These are phyloP conservation scores for Epithemia pelagica DNA, from an alignment of 108 stramenopile genomes.

Conservation along the genomic window DNA sequence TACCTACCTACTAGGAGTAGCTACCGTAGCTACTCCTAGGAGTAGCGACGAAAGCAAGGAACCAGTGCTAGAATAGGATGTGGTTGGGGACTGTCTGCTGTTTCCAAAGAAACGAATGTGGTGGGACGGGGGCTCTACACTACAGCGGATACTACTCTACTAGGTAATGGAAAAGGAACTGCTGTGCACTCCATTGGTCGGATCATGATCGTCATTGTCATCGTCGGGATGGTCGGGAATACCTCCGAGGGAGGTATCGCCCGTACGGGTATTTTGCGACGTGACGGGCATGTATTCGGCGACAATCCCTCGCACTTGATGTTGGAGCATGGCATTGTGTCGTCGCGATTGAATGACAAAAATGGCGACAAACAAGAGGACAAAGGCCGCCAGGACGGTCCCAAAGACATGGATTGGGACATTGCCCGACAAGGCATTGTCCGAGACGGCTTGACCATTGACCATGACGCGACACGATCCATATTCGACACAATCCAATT, in stretches of 20 bases:
- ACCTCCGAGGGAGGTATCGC: neutral
- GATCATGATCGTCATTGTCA: neutral
- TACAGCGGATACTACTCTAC: no score
- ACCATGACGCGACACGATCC: neutral
- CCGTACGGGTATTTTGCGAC: conserved; percentile 12
- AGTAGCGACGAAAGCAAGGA: no score
- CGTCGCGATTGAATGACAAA: conserved; percentile 70
- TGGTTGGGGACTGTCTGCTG: no score
- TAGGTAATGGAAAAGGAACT: neutral
- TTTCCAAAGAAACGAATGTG: no score
- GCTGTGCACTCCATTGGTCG: neutral
- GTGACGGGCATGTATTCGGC: conserved; percentile 58
- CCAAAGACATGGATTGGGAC: conserved; percentile 19
- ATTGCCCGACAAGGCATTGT: neutral
- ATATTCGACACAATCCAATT: conserved; percentile 16
- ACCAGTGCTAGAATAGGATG: no score
- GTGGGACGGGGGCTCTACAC: no score
- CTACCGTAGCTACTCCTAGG: no score
- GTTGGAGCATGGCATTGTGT: conserved; percentile 16
- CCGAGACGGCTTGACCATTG: neutral
- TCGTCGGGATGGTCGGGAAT: neutral
- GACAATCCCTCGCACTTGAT: conserved; percentile 84
- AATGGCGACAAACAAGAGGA: conserved; percentile 12
- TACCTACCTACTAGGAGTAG: no score
- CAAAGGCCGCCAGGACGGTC: conserved; percentile 6